Percentiles rank a stretch among this genome's conserved stretches.
phyloP scores from a whole-genome alignment of 2,329 filamentous ascomycete species.

The Penicillium sp. region DNA sequence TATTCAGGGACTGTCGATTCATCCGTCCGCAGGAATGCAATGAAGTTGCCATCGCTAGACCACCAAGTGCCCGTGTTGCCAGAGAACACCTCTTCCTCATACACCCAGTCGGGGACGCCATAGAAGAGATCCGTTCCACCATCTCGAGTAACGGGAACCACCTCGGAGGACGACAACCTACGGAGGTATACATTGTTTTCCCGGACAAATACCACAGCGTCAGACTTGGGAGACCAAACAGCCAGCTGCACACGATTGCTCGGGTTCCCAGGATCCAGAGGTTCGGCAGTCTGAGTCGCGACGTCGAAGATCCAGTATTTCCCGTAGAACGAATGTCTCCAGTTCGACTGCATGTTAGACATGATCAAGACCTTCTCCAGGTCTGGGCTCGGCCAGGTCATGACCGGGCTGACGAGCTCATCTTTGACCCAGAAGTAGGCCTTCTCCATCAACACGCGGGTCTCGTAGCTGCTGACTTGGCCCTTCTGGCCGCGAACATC shows the following conservation, averaged over 20 bases:
- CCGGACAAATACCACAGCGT: slow-evolving; percentile 83
- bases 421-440: slow-evolving; percentile 60
- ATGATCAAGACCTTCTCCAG: slow-evolving; percentile 82
- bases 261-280: slow-evolving; percentile 68
- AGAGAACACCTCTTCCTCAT: slow-evolving; percentile 79
- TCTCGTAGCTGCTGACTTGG: slow-evolving; percentile 47
- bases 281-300: slow-evolving; percentile 69
- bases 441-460: slow-evolving; percentile 72
- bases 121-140: slow-evolving; percentile 90
- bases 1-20: slow-evolving; percentile 89
- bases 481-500: slow-evolving; percentile 66
- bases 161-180: slow-evolving; percentile 57
- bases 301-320: slow-evolving; percentile 93
- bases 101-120: slow-evolving; percentile 96
- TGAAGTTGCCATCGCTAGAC: slow-evolving; percentile 81
- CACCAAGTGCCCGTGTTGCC: slow-evolving; percentile 89
- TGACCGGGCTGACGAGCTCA: slow-evolving; percentile 54
- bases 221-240: slow-evolving; percentile 81
- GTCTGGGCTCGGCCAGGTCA: slow-evolving; percentile 74
- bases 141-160: slow-evolving; percentile 76
- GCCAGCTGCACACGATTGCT: slow-evolving; percentile 74
- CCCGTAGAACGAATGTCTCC: slow-evolving; percentile 84
- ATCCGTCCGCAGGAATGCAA: slow-evolving; percentile 91
- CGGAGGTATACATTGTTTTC: slow-evolving; percentile 89
- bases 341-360: slow-evolving; percentile 70